Evolutionary conservation across 2,329 filamentous ascomycete genomes (phyloP), one percentile per base, ranked within the genome.

Genomic region (Cladosporium sp.): DNA sequence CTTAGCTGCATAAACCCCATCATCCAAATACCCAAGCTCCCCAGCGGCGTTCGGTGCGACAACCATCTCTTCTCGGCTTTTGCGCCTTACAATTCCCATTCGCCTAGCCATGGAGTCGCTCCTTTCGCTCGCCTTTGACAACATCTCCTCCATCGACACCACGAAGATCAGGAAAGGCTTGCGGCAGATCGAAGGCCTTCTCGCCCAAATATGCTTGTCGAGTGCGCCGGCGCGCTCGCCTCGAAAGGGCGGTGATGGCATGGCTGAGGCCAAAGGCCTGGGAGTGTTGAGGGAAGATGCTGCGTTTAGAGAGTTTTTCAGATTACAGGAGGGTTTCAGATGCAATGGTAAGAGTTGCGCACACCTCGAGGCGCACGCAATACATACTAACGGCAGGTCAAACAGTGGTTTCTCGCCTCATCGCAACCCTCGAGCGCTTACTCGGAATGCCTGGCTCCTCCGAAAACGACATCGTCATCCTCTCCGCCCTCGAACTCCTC

Each of bases 271-370:
- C 46, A 90, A 88, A 70, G 76, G 77, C 12, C 77, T 95, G 43
- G 73, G 74, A 18, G 84, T 89, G 51, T 72, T 96, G 55, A 78
- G 80, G 43, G 80, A 84, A 56, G 93, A 97, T 68, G 88, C 87
- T 16, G 92, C 91, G 16, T 97, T 96, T 66, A 78, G 88, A 58
- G 90, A 96, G 69, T 97, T 97, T 74, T 96, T 95, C 75, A 89
- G 95, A 67, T 69, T 97, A 57, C 93, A 98, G 69, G 91, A 97
- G 65, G 88, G 91, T 2, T 98, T 98, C 66, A 89, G 97, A 72
- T 97, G 90, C 87, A 98, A 98, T 72, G 78, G 81, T 84, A 67
- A 53, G 72, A 33, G 4, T 18, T 38, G 4, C 9, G 22, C 22
- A 38, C 12, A 12, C n/a, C 5, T 38, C 19, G 9, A 27, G 9